phyloP scores from a whole-genome alignment of 768 basidiomycete species.

The Hypholoma fasciculare region DNA sequence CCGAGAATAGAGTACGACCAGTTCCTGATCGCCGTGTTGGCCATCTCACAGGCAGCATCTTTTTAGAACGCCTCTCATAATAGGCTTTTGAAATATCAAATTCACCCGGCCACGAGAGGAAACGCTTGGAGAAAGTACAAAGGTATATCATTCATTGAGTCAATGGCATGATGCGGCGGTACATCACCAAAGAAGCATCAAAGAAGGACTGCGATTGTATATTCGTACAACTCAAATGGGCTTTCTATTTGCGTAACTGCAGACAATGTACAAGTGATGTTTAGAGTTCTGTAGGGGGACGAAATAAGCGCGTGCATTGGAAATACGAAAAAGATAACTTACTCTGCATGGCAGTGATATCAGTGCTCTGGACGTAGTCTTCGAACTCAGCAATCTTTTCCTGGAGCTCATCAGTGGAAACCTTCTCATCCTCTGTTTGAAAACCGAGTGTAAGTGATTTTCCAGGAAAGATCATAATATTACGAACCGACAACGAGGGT shows the following conservation, averaged over 20 bases:
- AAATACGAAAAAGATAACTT: slow-evolving; percentile 22
- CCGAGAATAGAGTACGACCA: neutral
- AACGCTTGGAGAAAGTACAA: neutral
- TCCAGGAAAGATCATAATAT: slow-evolving; percentile 4
- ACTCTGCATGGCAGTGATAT: slow-evolving; percentile 96
- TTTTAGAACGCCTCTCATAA: too few relatives aligned
- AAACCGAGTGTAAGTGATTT: neutral
- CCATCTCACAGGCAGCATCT: neutral
- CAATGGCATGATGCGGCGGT: neutral
- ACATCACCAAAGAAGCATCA: slow-evolving; percentile 7
- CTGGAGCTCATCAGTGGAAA: slow-evolving; percentile 91
- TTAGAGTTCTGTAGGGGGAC: slow-evolving; percentile 22
- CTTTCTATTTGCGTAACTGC: neutral
- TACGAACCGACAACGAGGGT: slow-evolving; percentile 56
- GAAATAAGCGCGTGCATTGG: neutral
- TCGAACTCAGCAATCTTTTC: slow-evolving; percentile 86
- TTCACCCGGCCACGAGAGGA: neutral
- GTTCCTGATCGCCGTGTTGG: slow-evolving; percentile 6
- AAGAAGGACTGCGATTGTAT: slow-evolving; percentile 7
- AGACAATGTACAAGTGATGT: neutral
- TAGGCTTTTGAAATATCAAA: neutral
- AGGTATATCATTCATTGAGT: neutral
- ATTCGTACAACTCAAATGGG: slow-evolving; percentile 12
- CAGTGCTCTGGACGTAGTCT: slow-evolving; percentile 88
- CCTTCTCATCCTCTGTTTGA: slow-evolving; percentile 85